These are phyloP conservation scores for Aspergillus biplanus DNA, from an alignment of 495 filamentous ascomycete species.

Conservation along the genomic window DNA sequence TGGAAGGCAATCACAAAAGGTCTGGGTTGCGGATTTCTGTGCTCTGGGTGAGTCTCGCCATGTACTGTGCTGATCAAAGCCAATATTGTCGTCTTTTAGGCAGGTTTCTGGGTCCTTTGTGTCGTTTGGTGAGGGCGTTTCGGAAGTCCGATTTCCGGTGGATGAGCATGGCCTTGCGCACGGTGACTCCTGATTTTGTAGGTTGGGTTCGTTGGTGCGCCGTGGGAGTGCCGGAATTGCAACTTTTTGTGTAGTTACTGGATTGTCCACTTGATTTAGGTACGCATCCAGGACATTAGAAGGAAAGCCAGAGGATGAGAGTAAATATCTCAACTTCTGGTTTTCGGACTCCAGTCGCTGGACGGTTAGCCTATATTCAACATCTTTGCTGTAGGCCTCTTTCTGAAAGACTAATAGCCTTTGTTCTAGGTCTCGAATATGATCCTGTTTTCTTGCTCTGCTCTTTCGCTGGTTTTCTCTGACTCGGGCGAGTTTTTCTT, in stretches of 20 bases:
- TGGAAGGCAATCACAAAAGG: slow-evolving; percentile 36
- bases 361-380: slow-evolving; percentile 38
- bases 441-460: slow-evolving; percentile 75
- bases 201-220: background rate
- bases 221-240: slow-evolving; percentile 43
- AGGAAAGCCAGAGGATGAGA: slow-evolving; percentile 34
- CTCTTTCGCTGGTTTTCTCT: slow-evolving; percentile 85
- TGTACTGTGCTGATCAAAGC: background rate
- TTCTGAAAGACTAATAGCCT: slow-evolving; percentile 63
- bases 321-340: slow-evolving; percentile 32
- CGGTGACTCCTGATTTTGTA: background rate
- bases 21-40: slow-evolving; percentile 16
- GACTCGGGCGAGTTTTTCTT: slow-evolving; percentile 45
- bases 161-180: slow-evolving; percentile 5
- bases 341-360: slow-evolving; percentile 49
- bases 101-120: background rate
- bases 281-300: slow-evolving; percentile 35
- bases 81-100: background rate
- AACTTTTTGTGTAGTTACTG: slow-evolving; percentile 34
- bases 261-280: slow-evolving; percentile 27
- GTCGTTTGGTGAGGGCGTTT: background rate
- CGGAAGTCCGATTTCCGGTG: background rate
- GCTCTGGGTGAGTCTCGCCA: background rate
- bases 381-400: slow-evolving; percentile 37
- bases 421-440: slow-evolving; percentile 70